Evolutionary conservation across 116 monocot species (phyloP).

Genomic region (Thalassia testudinum): DNA sequence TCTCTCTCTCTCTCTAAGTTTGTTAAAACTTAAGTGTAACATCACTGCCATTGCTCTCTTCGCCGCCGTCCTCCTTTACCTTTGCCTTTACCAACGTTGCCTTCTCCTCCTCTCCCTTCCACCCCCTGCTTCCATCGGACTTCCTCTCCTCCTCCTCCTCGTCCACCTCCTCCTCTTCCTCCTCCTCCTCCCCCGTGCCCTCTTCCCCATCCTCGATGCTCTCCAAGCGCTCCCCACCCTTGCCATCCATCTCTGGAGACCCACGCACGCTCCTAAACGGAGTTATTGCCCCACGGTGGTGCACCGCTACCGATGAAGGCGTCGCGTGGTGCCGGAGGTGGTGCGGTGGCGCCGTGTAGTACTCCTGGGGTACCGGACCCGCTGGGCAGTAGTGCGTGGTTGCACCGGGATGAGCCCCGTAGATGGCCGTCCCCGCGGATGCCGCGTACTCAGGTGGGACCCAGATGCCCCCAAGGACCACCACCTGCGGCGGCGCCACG

Average conservation of each 20-base stretch:
- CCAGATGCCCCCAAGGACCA: conserved; percentile 80
- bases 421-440: conserved; percentile 17
- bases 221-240: conserved; percentile 41
- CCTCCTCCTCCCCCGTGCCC: conserved; percentile 12
- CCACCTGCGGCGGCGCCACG: conserved; percentile 33
- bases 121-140: neutral
- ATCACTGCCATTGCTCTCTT: conserved; percentile 8
- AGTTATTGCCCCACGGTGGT: neutral
- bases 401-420: conserved; percentile 19
- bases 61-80: conserved; percentile 2
- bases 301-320: neutral
- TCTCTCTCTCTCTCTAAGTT: too few relatives aligned
- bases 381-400: conserved; percentile 27
- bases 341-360: conserved; percentile 20
- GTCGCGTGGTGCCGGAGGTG: conserved; percentile 12
- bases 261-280: neutral
- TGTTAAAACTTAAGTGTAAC: conserved; percentile 29
- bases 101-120: conserved; percentile 13
- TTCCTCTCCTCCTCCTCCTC: conserved; percentile 11
- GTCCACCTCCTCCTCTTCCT: conserved; percentile 11
- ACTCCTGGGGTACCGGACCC: conserved; percentile 28
- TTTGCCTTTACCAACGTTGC: conserved; percentile 15
- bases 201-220: conserved; percentile 23
- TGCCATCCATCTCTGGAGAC: conserved; percentile 26
- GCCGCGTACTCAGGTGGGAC: conserved; percentile 71